Evolutionary conservation across 805 yeast genomes (phyloP).

Genomic region (Saccharomycopsis sp.): DNA sequence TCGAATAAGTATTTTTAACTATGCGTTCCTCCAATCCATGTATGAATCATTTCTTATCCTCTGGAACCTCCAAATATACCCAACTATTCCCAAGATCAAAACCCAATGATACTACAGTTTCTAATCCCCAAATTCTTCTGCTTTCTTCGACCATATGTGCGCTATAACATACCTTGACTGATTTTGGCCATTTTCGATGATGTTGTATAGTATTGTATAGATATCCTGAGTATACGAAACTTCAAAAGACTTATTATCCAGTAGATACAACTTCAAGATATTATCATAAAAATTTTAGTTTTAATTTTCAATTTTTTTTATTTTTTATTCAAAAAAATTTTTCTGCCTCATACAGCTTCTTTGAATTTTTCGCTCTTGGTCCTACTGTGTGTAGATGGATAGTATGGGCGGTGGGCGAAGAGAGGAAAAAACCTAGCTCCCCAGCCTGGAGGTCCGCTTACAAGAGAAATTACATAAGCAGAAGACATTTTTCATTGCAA

Average conservation of each 20-base stretch:
- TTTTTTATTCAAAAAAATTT: slow-evolving; percentile 2
- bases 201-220: not conserved
- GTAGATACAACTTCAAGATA: slow-evolving; percentile 1
- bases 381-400: not conserved
- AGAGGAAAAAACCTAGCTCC: not conserved
- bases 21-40: not conserved
- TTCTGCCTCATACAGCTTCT: not conserved
- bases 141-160: not conserved
- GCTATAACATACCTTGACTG: slow-evolving; percentile 47
- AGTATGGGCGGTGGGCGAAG: not conserved
- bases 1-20: too few species aligned
- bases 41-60: not conserved
- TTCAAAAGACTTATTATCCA: not conserved
- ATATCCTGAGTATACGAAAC: not conserved
- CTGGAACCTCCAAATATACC: not conserved
- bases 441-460: not conserved
- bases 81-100: not conserved
- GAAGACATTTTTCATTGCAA: not conserved
- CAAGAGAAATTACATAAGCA: not conserved
- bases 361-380: not conserved
- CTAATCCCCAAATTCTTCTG: not conserved
- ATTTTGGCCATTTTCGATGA: slow-evolving; percentile 50
- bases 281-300: slow-evolving; percentile 2
- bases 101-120: not conserved
- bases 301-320: not conserved